A percentile compares a stretch with the other conserved stretches of the same genome.
Evolutionary conservation across 768 basidiomycete species (phyloP).

Genomic region (Leccinum subgranulosum): DNA sequence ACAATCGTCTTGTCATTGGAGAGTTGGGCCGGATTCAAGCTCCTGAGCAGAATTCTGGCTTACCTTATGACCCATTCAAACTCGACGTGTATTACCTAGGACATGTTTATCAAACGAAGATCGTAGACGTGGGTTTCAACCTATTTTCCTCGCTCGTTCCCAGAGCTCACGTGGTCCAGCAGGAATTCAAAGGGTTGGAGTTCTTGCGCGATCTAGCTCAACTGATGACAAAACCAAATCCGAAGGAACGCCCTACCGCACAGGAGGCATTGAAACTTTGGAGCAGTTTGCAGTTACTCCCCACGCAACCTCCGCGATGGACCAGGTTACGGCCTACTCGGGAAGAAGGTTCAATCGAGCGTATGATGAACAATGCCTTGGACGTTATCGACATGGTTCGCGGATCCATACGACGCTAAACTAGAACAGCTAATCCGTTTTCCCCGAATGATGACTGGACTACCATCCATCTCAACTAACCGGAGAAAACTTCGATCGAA

Average conservation of each 20-base stretch:
- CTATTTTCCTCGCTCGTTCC: not conserved
- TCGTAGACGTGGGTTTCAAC: conserved; percentile 6
- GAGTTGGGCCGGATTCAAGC: conserved; percentile 12
- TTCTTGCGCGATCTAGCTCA: not conserved
- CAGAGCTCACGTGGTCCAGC: not conserved
- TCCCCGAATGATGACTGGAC: too few species aligned
- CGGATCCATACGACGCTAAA: too few species aligned
- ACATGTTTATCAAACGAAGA: conserved; percentile 19
- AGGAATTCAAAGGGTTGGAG: conserved; percentile 11
- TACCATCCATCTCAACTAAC: too few species aligned
- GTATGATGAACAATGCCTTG: too few species aligned
- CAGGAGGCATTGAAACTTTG: conserved; percentile 1
- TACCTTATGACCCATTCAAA: conserved; percentile 31
- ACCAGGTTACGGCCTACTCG: too few species aligned
- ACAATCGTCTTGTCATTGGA: not conserved
- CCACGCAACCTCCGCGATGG: too few species aligned
- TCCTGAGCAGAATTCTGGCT: conserved; percentile 18
- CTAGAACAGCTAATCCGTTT: too few species aligned
- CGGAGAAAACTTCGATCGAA: too few species aligned
- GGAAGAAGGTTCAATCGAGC: too few species aligned
- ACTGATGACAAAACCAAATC: conserved; percentile 8
- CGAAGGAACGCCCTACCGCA: conserved; percentile 1
- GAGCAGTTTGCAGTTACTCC: conserved; percentile 4
- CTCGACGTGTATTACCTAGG: conserved; percentile 30
- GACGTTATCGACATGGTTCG: too few species aligned